phyloP scores from a whole-genome alignment of 768 basidiomycete genomes.

The Rickenella mellea region DNA sequence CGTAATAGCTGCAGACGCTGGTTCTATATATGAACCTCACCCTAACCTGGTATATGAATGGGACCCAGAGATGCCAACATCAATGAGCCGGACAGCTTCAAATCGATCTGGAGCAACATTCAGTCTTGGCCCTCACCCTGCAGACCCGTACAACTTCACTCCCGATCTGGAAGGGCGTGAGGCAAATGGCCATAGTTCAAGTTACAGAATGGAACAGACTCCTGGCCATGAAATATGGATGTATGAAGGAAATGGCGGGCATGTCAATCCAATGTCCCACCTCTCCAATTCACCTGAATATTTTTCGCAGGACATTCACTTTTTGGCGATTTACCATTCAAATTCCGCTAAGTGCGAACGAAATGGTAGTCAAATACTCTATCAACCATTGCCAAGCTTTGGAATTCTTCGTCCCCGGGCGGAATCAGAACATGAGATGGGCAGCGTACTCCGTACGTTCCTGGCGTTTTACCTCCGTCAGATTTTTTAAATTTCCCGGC shows the following conservation, averaged over 20 bases:
- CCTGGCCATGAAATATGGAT: constrained; percentile 68
- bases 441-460: constrained; percentile 71
- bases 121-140: constrained; percentile 64
- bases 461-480: constrained; percentile 4
- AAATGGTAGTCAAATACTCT: constrained; percentile 73
- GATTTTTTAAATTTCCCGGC: constrained; percentile 3
- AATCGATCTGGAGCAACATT: constrained; percentile 24
- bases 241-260: constrained; percentile 49
- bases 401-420: constrained; percentile 77
- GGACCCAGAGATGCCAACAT: constrained; percentile 44
- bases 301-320: constrained; percentile 57
- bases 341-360: constrained; percentile 59
- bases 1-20: constrained; percentile 61
- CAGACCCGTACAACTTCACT: constrained; percentile 52
- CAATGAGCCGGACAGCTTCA: constrained; percentile 2
- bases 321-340: constrained; percentile 93
- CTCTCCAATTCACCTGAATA: neutral
- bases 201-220: constrained; percentile 28
- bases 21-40: constrained; percentile 68
- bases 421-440: constrained; percentile 81
- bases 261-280: constrained; percentile 11
- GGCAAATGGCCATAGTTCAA: constrained; percentile 12
- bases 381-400: constrained; percentile 74
- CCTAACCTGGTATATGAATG: constrained; percentile 64
- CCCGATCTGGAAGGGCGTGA: constrained; percentile 14